These are phyloP conservation scores for Fusarium napiforme DNA, from an alignment of 2,329 filamentous ascomycete species.

Conservation along the genomic window DNA sequence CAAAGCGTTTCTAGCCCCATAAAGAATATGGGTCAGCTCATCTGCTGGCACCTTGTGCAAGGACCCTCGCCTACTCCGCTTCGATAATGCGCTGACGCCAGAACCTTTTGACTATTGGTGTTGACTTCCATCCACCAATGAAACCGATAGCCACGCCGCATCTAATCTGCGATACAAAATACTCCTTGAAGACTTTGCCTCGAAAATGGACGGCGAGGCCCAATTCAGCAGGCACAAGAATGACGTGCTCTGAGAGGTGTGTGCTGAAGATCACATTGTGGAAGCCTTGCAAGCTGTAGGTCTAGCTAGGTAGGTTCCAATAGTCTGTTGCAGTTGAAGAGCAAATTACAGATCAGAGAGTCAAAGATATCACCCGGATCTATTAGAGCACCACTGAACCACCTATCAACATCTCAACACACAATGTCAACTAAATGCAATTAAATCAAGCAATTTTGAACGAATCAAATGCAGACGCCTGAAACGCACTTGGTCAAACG, in stretches of 20 bases:
- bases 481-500: constrained; percentile 27
- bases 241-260: constrained; percentile 22
- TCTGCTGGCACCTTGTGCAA: constrained; percentile 22
- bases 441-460: constrained; percentile 5
- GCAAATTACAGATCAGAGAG: neutral
- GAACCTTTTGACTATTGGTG: neutral
- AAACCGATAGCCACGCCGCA: constrained; percentile 7
- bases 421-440: neutral
- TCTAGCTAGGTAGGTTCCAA: neutral
- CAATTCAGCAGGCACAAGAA: constrained; percentile 9
- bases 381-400: neutral
- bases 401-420: constrained; percentile 1
- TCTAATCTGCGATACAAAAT: constrained; percentile 26
- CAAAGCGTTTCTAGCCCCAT: constrained; percentile 21
- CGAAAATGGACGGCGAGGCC: constrained; percentile 6
- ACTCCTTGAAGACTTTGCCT: constrained; percentile 3
- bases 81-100: constrained; percentile 21
- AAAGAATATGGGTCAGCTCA: constrained; percentile 25
- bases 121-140: constrained; percentile 31
- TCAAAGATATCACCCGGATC: neutral
- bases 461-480: constrained; percentile 30
- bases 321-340: neutral
- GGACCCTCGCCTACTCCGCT: constrained; percentile 30
- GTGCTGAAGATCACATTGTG: neutral
- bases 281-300: neutral